These are phyloP conservation scores for Phytophthora ohioensis DNA, from an alignment of 352 stramenopile species.

Conservation along the genomic window DNA sequence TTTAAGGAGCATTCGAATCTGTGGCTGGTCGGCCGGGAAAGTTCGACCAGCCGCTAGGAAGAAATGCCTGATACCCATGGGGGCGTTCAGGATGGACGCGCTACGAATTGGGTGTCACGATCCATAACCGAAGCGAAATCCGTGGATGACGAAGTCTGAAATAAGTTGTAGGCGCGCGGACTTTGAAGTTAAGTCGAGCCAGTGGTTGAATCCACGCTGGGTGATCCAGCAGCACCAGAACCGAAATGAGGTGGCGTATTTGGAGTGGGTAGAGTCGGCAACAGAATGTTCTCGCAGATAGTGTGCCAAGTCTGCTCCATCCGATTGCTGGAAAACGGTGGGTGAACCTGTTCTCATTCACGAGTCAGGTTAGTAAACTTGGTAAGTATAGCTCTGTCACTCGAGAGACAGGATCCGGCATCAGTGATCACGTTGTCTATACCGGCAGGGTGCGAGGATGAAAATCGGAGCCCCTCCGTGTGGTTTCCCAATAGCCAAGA, in stretches of 20 bases:
- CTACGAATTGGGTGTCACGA: background rate
- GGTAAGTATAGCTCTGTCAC: background rate
- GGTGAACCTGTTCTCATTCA: background rate
- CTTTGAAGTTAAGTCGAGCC: background rate
- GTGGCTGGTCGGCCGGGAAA: conserved; percentile 10
- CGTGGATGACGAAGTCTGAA: background rate
- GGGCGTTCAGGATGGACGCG: background rate
- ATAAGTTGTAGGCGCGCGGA: background rate
- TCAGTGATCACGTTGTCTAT: conserved; percentile 3
- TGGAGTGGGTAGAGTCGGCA: background rate
- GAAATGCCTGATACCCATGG: background rate
- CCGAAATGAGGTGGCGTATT: background rate
- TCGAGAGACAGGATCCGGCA: background rate
- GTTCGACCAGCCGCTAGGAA: background rate
- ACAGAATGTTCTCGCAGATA: background rate
- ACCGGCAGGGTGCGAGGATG: conserved; percentile 16
- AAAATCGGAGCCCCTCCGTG: conserved; percentile 5
- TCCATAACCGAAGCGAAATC: background rate
- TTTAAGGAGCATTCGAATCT: conserved; percentile 19
- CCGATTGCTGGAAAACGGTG: background rate
- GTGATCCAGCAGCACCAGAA: background rate
- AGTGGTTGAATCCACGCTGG: background rate
- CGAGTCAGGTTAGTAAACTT: background rate
- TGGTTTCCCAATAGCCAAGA: conserved; percentile 1
- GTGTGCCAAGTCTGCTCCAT: background rate